phyloP scores from a whole-genome alignment of 2,329 filamentous ascomycete species.

The Aspergillus japonicus region DNA sequence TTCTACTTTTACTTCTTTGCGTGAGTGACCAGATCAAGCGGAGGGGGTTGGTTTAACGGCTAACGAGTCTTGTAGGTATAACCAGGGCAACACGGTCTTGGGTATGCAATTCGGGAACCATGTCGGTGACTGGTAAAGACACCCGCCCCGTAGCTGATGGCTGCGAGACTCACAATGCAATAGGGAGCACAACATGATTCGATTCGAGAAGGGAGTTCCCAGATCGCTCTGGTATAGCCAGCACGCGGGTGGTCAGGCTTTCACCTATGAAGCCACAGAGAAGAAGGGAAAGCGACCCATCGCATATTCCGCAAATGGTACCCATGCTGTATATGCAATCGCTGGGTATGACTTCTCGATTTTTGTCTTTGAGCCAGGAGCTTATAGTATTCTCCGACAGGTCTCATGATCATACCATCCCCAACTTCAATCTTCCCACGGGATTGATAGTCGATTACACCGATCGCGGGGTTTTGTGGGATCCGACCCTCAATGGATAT shows the following conservation, averaged over 20 bases:
- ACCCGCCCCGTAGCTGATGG: not conserved
- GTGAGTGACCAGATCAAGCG: conserved; percentile 25
- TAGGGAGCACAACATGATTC: conserved; percentile 67
- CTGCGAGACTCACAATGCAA: not conserved
- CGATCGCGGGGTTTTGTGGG: conserved; percentile 58
- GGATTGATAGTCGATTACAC: conserved; percentile 57
- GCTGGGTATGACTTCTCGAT: conserved; percentile 36
- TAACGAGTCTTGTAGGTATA: too few species aligned
- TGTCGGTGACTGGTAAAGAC: conserved; percentile 59
- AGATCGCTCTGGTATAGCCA: conserved; percentile 62
- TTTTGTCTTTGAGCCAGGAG: not conserved
- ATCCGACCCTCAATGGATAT: conserved; percentile 57
- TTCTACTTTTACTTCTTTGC: conserved; percentile 66
- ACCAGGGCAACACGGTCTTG: conserved; percentile 12
- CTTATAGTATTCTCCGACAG: conserved; percentile 29
- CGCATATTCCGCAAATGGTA: conserved; percentile 59
- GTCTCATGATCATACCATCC: conserved; percentile 63
- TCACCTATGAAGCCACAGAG: conserved; percentile 56
- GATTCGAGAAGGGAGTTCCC: conserved; percentile 58
- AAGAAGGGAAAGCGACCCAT: conserved; percentile 57
- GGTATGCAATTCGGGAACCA: conserved; percentile 57
- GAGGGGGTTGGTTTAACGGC: too few species aligned
- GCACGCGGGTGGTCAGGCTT: conserved; percentile 63
- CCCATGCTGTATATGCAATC: conserved; percentile 65
- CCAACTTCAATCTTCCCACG: conserved; percentile 56